A percentile compares a stretch with the other conserved stretches of the same genome.
phyloP scores from a whole-genome alignment of 2,329 filamentous ascomycete genomes.

The Exophiala dermatitidis region DNA sequence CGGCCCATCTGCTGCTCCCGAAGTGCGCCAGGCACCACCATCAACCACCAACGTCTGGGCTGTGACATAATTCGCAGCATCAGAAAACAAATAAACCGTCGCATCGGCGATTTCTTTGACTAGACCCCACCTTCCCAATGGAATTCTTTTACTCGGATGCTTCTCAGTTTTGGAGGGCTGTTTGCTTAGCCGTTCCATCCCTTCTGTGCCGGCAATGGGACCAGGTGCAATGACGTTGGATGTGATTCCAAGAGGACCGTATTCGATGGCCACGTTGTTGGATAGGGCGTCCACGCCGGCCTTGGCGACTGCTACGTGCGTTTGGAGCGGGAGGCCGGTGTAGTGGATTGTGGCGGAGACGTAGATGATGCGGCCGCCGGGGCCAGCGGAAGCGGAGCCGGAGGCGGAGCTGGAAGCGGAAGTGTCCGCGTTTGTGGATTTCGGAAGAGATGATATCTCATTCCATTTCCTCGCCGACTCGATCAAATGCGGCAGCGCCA shows the following conservation, averaged over 20 bases:
- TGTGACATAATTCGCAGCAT: constrained; percentile 78
- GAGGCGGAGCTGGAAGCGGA: constrained; percentile 5
- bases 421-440: constrained; percentile 6
- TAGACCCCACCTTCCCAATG: constrained; percentile 67
- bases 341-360: constrained; percentile 90
- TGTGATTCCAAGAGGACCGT: constrained; percentile 77
- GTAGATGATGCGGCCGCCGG: constrained; percentile 79
- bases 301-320: constrained; percentile 87
- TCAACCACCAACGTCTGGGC: constrained; percentile 68
- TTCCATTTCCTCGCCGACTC: constrained; percentile 61
- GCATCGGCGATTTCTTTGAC: constrained; percentile 88
- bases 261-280: constrained; percentile 73
- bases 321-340: constrained; percentile 74
- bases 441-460: constrained; percentile 51
- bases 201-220: constrained; percentile 78
- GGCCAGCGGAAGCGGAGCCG: constrained; percentile 37
- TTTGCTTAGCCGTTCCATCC: constrained; percentile 57
- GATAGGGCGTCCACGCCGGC: constrained; percentile 82
- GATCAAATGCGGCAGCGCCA: constrained; percentile 73
- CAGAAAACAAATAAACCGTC: constrained; percentile 80
- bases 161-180: constrained; percentile 44
- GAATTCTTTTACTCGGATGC: constrained; percentile 49
- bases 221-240: constrained; percentile 87
- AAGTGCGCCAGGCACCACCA: constrained; percentile 46
- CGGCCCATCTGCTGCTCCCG: neutral